phyloP scores from a whole-genome alignment of 176 grass and related monocot genomes.

The Raddia guianensis region DNA sequence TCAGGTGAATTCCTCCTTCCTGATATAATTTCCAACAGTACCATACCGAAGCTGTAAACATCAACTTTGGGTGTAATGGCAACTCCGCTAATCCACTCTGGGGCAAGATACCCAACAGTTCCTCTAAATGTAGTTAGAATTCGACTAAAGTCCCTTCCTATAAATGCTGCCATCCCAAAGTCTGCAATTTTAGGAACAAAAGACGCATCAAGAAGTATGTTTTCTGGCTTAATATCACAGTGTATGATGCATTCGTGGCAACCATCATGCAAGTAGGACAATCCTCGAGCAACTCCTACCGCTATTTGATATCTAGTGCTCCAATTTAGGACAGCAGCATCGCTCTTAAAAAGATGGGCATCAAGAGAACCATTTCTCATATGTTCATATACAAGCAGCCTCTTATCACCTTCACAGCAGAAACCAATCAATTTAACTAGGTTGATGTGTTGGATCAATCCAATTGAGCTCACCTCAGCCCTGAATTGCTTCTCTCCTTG shows the following conservation, averaged over 20 bases:
- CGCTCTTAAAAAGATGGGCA: too few relatives aligned
- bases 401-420: too few relatives aligned
- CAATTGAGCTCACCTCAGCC: not conserved
- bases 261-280: conserved; percentile 50
- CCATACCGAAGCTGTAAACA: not conserved
- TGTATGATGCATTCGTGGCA: conserved; percentile 59
- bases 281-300: conserved; percentile 46
- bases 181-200: conserved; percentile 55
- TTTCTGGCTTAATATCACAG: conserved; percentile 55
- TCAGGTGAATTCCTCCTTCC: too few relatives aligned
- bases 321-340: conserved; percentile 5
- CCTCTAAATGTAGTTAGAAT: not conserved
- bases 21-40: not conserved
- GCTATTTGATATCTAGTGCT: conserved; percentile 36
- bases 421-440: not conserved
- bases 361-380: too few relatives aligned
- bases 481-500: conserved; percentile 3
- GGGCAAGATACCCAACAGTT: not conserved
- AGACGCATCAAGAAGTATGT: conserved; percentile 36
- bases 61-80: not conserved
- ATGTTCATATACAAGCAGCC: too few relatives aligned
- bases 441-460: not conserved
- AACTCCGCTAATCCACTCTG: not conserved
- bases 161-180: conserved; percentile 41
- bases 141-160: too few relatives aligned